A percentile compares a stretch with the other conserved stretches of the same genome.
phyloP scores from a whole-genome alignment of 257 asterid species.

The Lavandula angustifolia region DNA sequence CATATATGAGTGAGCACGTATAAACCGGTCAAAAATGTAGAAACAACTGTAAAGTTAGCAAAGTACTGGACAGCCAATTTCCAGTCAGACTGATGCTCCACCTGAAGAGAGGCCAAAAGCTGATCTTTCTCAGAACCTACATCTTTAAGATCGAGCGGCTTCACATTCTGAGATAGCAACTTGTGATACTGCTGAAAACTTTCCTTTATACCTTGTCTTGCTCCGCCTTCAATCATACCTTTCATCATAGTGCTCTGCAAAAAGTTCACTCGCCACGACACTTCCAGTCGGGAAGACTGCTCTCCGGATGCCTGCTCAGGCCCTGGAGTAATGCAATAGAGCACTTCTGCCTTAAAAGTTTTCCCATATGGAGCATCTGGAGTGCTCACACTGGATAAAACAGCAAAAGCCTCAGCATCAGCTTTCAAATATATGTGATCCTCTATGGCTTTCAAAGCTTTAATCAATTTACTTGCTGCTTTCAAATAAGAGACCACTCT shows the following conservation, averaged over 20 bases:
- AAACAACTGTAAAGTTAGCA: slow-evolving; percentile 76
- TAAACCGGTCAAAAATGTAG: slow-evolving; percentile 60
- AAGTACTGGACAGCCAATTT: slow-evolving; percentile 86
- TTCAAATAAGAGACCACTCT: slow-evolving; percentile 66
- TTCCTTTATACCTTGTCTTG: slow-evolving; percentile 87
- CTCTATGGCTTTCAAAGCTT: slow-evolving; percentile 82
- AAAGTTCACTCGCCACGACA: slow-evolving; percentile 91
- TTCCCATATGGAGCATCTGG: slow-evolving; percentile 97
- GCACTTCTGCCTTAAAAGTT: slow-evolving; percentile 74
- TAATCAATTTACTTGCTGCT: slow-evolving; percentile 79
- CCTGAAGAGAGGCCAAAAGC: slow-evolving; percentile 79
- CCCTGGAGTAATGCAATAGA: slow-evolving; percentile 79
- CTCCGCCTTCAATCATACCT: slow-evolving; percentile 95
- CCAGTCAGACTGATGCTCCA: slow-evolving; percentile 77
- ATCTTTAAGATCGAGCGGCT: slow-evolving; percentile 74
- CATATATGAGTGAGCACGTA: slow-evolving; percentile 75
- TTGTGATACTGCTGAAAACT: slow-evolving; percentile 75
- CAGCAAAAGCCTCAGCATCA: slow-evolving; percentile 71
- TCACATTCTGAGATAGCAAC: slow-evolving; percentile 66
- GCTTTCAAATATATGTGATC: slow-evolving; percentile 84
- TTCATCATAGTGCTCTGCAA: slow-evolving; percentile 90
- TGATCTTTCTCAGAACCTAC: slow-evolving; percentile 86
- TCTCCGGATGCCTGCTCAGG: slow-evolving; percentile 92
- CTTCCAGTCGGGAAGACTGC: slow-evolving; percentile 65
- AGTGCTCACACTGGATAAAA: slow-evolving; percentile 71